These are phyloP conservation scores for Zopfochytrium polystomum DNA, from an alignment of 371 early-diverging fungal genomes.

Conservation along the genomic window DNA sequence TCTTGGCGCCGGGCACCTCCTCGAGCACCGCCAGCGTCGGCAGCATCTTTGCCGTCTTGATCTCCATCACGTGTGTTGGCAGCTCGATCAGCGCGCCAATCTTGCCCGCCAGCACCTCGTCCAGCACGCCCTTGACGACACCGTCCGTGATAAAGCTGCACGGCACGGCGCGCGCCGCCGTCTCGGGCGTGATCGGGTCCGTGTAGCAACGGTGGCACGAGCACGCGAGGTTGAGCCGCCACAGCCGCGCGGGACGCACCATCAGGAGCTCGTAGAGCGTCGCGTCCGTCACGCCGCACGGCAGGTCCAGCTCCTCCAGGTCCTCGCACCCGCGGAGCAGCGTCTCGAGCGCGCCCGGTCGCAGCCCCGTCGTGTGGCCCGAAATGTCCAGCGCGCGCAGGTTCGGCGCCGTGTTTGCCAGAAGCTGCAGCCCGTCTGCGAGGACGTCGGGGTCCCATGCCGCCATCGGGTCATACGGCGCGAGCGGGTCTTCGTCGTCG, in stretches of 20 bases:
- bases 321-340: constrained; percentile 13
- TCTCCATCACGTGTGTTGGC: constrained; percentile 25
- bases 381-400: constrained; percentile 27
- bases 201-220: constrained; percentile 13
- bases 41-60: constrained; percentile 23
- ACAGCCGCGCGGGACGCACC: constrained; percentile 20
- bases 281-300: constrained; percentile 28
- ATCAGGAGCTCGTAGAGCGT: constrained; percentile 22
- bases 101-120: constrained; percentile 25
- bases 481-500: not conserved
- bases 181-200: constrained; percentile 11
- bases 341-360: constrained; percentile 19
- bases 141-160: constrained; percentile 28
- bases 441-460: constrained; percentile 22
- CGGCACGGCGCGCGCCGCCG: constrained; percentile 2
- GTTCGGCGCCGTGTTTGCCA: constrained; percentile 10
- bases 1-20: constrained; percentile 26
- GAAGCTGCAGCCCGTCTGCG: constrained; percentile 13
- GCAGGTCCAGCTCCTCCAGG: constrained; percentile 28
- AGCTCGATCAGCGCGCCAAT: constrained; percentile 25
- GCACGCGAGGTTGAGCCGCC: constrained; percentile 25
- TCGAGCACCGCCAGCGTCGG: constrained; percentile 21
- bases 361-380: constrained; percentile 23
- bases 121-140: constrained; percentile 21
- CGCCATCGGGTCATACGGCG: constrained; percentile 10